phyloP scores from a whole-genome alignment of 1,284 basidiomycete species.

The Malassezia equina region DNA sequence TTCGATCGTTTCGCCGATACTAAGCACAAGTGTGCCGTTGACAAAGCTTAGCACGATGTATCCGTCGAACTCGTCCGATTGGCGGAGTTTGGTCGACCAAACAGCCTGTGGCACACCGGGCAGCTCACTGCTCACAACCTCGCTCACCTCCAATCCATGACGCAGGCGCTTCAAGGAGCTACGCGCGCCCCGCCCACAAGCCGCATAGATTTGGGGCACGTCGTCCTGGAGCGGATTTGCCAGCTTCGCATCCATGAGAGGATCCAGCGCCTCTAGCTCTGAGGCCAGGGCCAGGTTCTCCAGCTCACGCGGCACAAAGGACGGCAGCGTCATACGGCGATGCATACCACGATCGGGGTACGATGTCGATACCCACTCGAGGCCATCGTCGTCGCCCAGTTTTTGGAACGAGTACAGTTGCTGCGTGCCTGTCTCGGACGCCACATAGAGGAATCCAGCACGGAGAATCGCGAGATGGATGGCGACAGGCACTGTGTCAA shows the following conservation, averaged over 20 bases:
- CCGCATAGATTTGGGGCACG: constrained; percentile 44
- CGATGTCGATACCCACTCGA: constrained; percentile 34
- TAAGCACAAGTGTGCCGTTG: constrained; percentile 45
- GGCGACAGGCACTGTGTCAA: constrained; percentile 46
- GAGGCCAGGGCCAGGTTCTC: constrained; percentile 42
- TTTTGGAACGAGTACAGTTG: constrained; percentile 46
- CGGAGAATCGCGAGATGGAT: constrained; percentile 37
- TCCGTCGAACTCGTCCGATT: constrained; percentile 36
- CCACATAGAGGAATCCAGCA: constrained; percentile 45
- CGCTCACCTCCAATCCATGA: constrained; percentile 42
- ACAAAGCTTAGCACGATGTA: constrained; percentile 48
- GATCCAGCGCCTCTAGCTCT: constrained; percentile 38
- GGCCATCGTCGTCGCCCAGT: constrained; percentile 46
- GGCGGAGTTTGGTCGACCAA: constrained; percentile 41
- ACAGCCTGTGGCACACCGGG: constrained; percentile 44
- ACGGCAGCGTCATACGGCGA: constrained; percentile 20
- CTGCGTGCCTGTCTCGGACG: constrained; percentile 36
- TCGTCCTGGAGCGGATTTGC: constrained; percentile 34
- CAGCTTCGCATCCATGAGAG: constrained; percentile 40
- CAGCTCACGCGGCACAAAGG: constrained; percentile 37
- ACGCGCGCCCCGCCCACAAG: constrained; percentile 38
- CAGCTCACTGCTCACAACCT: constrained; percentile 45
- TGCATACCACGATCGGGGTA: constrained; percentile 29
- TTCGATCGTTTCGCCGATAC: constrained; percentile 47
- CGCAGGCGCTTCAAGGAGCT: constrained; percentile 45